These are phyloP conservation scores for Jacaranda copaia DNA, from an alignment of 257 asterid species.

Conservation along the genomic window DNA sequence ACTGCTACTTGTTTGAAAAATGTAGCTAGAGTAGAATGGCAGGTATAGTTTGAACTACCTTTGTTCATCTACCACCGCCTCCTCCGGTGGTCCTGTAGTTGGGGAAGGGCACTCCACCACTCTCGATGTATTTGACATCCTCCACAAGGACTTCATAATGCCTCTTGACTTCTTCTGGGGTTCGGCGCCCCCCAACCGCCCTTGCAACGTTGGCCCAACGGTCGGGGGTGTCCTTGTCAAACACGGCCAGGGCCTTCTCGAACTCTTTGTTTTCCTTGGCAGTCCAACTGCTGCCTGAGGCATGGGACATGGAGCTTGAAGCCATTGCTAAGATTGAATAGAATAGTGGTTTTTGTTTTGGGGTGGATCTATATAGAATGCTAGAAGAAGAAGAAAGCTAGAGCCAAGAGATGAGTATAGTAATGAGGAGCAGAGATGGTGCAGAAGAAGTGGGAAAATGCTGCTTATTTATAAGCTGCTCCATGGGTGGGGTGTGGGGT, in stretches of 20 bases:
- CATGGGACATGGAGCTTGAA: constrained; percentile 48
- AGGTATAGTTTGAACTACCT: constrained; percentile 9
- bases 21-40: too few species aligned
- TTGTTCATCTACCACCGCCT: constrained; percentile 23
- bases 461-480: constrained; percentile 50
- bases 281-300: constrained; percentile 59
- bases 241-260: constrained; percentile 77
- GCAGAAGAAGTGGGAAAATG: constrained; percentile 33
- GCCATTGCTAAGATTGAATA: constrained; percentile 41
- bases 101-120: constrained; percentile 76
- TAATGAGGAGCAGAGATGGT: constrained; percentile 30
- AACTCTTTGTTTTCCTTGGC: constrained; percentile 80
- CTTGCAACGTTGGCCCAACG: constrained; percentile 87
- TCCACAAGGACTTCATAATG: constrained; percentile 74
- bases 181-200: constrained; percentile 73
- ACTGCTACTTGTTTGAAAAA: too few species aligned
- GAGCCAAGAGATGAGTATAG: neutral
- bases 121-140: constrained; percentile 69
- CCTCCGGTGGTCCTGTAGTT: constrained; percentile 52
- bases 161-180: constrained; percentile 74
- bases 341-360: neutral
- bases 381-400: neutral
- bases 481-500: neutral
- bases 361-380: neutral
- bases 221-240: constrained; percentile 77